phyloP scores from a whole-genome alignment of 371 early-diverging fungal genomes.

The Dichotomocladium elegans region DNA sequence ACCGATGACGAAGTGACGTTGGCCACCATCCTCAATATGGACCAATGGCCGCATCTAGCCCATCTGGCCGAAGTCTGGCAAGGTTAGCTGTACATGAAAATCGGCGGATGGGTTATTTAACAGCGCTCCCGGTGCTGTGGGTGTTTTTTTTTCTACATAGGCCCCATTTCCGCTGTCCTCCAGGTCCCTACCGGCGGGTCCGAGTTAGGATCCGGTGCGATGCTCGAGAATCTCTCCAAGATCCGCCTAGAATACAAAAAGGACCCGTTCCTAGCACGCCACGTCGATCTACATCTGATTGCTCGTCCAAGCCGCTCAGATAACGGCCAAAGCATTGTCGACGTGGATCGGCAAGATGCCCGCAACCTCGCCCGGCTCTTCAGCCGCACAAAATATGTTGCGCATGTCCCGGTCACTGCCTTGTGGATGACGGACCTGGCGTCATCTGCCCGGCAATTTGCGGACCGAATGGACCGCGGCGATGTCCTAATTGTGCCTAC shows the following conservation, averaged over 20 bases:
- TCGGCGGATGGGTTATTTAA: background rate
- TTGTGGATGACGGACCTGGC: slow-evolving; percentile 21
- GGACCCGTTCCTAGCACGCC: slow-evolving; percentile 26
- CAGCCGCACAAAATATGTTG: slow-evolving; percentile 46
- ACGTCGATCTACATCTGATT: slow-evolving; percentile 54
- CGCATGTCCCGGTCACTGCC: slow-evolving; percentile 32
- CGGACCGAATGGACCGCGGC: slow-evolving; percentile 16
- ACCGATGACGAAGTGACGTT: slow-evolving; percentile 20
- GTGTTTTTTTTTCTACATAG: slow-evolving; percentile 11
- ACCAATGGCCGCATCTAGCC: slow-evolving; percentile 17
- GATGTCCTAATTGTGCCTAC: slow-evolving; percentile 36
- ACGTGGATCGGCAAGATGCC: slow-evolving; percentile 30
- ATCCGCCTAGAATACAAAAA: slow-evolving; percentile 39
- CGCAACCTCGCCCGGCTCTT: slow-evolving; percentile 58
- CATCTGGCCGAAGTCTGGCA: slow-evolving; percentile 27
- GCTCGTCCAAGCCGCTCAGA: slow-evolving; percentile 26
- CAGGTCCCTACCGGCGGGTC: slow-evolving; percentile 26
- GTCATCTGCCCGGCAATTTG: slow-evolving; percentile 10
- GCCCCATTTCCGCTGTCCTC: slow-evolving; percentile 53
- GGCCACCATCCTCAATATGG: slow-evolving; percentile 23
- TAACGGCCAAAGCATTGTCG: slow-evolving; percentile 11
- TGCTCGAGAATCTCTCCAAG: slow-evolving; percentile 16
- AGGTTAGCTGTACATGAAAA: slow-evolving; percentile 10
- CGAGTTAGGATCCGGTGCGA: slow-evolving; percentile 9
- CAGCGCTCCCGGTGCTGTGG: background rate